Evolutionary conservation across 192 early-diverging fungal genomes (phyloP), one percentile per base, ranked within the genome.

Genomic region (Mortierella alpina): DNA sequence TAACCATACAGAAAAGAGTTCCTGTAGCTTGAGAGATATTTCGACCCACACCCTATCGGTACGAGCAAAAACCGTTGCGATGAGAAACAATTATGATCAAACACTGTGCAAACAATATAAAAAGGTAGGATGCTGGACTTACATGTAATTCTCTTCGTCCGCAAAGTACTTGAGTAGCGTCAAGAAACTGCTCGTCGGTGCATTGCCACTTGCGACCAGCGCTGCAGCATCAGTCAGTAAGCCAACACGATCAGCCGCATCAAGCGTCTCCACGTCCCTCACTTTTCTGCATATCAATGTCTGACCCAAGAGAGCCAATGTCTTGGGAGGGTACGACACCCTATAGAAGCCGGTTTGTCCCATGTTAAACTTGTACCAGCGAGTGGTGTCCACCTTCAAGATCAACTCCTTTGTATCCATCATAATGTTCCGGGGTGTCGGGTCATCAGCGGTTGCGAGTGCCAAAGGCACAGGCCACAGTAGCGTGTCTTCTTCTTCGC

Each of bases 361-460:
- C 67, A 84, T 83, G 86, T 99, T 99, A 63, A 99, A 88, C 85
- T 98, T 97, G 85, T 90, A 94, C 84, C 91, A 93, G n/a, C 86
- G 66, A 54, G 61, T 82, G 23, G 85, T 75, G 40, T 90, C 83
- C 15, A 91, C 80, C 55, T 87, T 82, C 39, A 83, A 65, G 20
- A 90, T 66, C 52, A 73, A 73, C 20, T 83, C 82, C 51, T 87
- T 84, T 65, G 75, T 79, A 20, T 85, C 49, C 52, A 90, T 83
- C 66, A 90, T 84, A 42, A 85, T 85, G 41, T 86, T 74, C 17
- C 80, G 71, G n/a, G 90, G 75, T 14, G 90, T 81, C 42, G 92
- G 86, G 40, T 74, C 77, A 13, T 86, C 72, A 7, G 77, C 73
- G 18, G 81, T 81, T 44, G 85, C 84, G 42, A 83, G 71, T 5